phyloP scores from a whole-genome alignment of 2,329 filamentous ascomycete species.

The Domatiomyces catenatus region DNA sequence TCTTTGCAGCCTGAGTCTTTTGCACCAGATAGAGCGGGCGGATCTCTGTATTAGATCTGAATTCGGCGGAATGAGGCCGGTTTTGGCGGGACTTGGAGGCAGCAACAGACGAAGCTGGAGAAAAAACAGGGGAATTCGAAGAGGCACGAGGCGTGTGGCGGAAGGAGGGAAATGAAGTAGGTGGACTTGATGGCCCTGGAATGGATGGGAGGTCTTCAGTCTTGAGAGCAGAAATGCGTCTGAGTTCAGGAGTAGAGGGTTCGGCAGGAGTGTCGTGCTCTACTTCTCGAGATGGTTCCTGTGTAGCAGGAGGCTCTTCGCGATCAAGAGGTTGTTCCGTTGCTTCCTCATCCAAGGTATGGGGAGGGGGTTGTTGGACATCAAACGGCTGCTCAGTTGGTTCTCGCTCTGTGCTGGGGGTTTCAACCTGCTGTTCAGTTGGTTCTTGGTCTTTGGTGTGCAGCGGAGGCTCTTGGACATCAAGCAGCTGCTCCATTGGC shows the following conservation, averaged over 20 bases:
- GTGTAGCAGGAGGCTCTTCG: slow-evolving; percentile 20
- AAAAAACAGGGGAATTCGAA: slow-evolving; percentile 20
- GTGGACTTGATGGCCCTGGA: slow-evolving; percentile 25
- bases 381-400: no score
- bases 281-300: slow-evolving; percentile 23
- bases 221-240: slow-evolving; percentile 11
- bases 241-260: slow-evolving; percentile 1
- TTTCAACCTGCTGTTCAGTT: no score
- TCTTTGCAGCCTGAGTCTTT: slow-evolving; percentile 34
- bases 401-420: no score
- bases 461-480: slow-evolving; percentile 22
- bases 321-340: slow-evolving; percentile 4
- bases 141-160: slow-evolving; percentile 30
- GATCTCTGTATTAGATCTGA: slow-evolving; percentile 47
- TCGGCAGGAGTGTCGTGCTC: slow-evolving; percentile 18
- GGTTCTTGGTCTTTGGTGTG: slow-evolving; percentile 3
- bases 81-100: slow-evolving; percentile 26
- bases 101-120: slow-evolving; percentile 29
- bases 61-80: slow-evolving; percentile 37
- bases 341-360: background rate
- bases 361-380: background rate
- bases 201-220: slow-evolving; percentile 9
- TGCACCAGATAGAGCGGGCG: slow-evolving; percentile 73
- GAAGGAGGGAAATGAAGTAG: slow-evolving; percentile 40
- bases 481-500: no score